These are phyloP conservation scores for Stephania cephalantha DNA, from an alignment of 164 flowering plant genomes.

Conservation along the genomic window DNA sequence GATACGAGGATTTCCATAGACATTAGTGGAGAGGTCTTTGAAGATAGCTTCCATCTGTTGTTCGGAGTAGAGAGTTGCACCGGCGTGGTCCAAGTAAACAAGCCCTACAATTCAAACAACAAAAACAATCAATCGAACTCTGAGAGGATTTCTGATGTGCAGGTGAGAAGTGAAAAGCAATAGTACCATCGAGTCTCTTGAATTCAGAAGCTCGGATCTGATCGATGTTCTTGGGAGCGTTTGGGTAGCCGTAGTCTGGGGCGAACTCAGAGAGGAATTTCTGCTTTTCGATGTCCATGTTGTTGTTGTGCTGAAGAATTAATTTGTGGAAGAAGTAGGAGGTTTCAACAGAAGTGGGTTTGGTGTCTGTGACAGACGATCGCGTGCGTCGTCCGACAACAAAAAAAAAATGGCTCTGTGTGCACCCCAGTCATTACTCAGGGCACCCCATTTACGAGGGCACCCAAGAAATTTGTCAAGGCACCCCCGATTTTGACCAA, in stretches of 20 bases:
- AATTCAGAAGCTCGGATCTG: slow-evolving; percentile 76
- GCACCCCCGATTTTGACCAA: no score
- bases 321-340: no score
- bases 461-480: no score
- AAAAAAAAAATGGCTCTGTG: no score
- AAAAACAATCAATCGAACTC: background rate
- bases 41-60: slow-evolving; percentile 70
- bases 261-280: slow-evolving; percentile 73
- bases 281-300: slow-evolving; percentile 38
- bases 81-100: slow-evolving; percentile 95
- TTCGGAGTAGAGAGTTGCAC: slow-evolving; percentile 88
- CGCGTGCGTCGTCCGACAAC: no score
- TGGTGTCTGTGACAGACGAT: no score
- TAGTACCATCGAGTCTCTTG: slow-evolving; percentile 59
- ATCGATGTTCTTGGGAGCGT: slow-evolving; percentile 65
- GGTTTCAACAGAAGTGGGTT: no score
- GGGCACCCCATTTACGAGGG: no score
- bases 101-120: slow-evolving; percentile 24
- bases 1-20: slow-evolving; percentile 98
- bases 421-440: no score
- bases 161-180: background rate
- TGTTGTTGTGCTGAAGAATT: no score
- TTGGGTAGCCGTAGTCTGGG: slow-evolving; percentile 70
- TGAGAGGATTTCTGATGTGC: background rate
- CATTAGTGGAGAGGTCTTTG: slow-evolving; percentile 53